Evolutionary conservation across 768 basidiomycete genomes (phyloP).

Genomic region (Phaeotremella skinneri): DNA sequence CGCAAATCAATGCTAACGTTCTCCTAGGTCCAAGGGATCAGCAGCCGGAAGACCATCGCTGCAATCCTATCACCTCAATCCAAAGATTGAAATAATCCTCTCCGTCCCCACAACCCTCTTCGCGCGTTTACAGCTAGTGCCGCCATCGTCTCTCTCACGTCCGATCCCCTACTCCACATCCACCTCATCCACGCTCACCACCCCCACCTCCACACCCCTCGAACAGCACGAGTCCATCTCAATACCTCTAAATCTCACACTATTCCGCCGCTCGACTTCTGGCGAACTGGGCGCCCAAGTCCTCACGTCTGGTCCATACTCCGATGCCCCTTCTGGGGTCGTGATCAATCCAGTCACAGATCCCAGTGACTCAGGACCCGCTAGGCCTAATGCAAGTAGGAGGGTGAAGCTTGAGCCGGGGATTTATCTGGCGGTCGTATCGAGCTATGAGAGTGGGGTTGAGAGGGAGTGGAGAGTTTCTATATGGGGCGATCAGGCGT

Average conservation of each 20-base stretch:
- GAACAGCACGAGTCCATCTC: not conserved
- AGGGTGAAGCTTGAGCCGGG: slow-evolving; percentile 60
- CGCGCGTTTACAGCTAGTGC: slow-evolving; percentile 30
- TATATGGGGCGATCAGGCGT: slow-evolving; percentile 36
- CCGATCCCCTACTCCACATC: not conserved
- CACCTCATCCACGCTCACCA: not conserved
- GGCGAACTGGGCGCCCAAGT: slow-evolving; percentile 52
- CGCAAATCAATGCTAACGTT: not conserved
- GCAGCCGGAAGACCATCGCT: slow-evolving; percentile 71
- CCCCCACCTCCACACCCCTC: not conserved
- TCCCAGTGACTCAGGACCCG: too few species aligned
- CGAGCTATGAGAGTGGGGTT: slow-evolving; percentile 66
- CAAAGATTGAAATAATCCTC: slow-evolving; percentile 62
- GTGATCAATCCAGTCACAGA: slow-evolving; percentile 55
- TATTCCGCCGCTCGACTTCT: slow-evolving; percentile 54
- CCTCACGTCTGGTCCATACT: slow-evolving; percentile 74
- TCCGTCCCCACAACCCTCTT: not conserved
- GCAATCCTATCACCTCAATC: slow-evolving; percentile 66
- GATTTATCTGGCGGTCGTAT: slow-evolving; percentile 70
- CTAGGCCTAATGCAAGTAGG: too few species aligned
- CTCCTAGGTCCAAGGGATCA: slow-evolving; percentile 58
- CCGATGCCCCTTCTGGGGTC: slow-evolving; percentile 71
- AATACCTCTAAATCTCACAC: slow-evolving; percentile 44
- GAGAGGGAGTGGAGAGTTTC: slow-evolving; percentile 55
- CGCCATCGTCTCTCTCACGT: slow-evolving; percentile 1